Evolutionary conservation across 768 basidiomycete species (phyloP).

Genomic region (Gyrodon lividus): DNA sequence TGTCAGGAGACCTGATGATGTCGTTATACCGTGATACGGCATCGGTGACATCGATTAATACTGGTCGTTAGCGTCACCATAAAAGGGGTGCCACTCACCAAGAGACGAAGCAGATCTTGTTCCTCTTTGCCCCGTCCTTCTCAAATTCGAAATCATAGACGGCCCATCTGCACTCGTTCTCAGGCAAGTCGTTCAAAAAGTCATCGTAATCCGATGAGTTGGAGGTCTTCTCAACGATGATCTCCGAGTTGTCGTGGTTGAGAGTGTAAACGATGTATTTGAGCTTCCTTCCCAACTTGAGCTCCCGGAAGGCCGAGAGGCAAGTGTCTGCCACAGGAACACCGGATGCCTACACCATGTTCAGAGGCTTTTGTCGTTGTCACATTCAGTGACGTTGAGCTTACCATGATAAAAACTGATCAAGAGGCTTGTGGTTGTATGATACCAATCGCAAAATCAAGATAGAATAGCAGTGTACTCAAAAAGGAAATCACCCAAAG

Average conservation of each 20-base stretch:
- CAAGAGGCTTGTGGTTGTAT: background rate
- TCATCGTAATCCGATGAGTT: constrained; percentile 55
- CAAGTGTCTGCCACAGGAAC: constrained; percentile 57
- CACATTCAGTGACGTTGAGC: constrained; percentile 5
- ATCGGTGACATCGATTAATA: constrained; percentile 1
- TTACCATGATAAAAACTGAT: constrained; percentile 23
- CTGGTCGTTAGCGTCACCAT: background rate
- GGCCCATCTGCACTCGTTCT: constrained; percentile 79
- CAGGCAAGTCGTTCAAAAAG: constrained; percentile 74
- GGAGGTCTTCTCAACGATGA: constrained; percentile 73
- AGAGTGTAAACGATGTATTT: constrained; percentile 86
- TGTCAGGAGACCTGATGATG: constrained; percentile 75
- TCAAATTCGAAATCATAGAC: constrained; percentile 89
- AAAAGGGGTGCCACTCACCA: constrained; percentile 60
- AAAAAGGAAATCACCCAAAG: background rate
- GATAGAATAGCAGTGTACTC: background rate
- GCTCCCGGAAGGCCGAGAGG: constrained; percentile 18
- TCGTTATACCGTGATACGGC: constrained; percentile 3
- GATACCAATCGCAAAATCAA: background rate
- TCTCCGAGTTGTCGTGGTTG: constrained; percentile 59
- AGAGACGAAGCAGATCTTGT: constrained; percentile 79
- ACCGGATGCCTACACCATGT: constrained; percentile 26
- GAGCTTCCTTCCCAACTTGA: constrained; percentile 44
- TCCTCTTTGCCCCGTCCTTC: constrained; percentile 69
- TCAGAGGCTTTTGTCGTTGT: background rate